A percentile compares a stretch with the other conserved stretches of the same genome.
phyloP scores from a whole-genome alignment of 1,284 basidiomycete genomes.

The Jaminaea rosea region DNA sequence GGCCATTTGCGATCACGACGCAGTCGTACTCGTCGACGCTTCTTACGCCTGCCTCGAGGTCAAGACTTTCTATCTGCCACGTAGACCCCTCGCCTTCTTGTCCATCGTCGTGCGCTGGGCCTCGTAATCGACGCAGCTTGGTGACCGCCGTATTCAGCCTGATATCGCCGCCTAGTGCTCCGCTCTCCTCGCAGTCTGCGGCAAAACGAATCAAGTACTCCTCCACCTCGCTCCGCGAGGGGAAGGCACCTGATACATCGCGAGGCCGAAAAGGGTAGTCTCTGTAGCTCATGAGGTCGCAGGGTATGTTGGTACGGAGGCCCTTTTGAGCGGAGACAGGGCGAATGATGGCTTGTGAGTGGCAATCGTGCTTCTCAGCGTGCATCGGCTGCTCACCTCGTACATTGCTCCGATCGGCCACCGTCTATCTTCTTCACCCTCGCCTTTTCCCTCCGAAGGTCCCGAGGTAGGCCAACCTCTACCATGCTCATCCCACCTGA shows the following conservation, averaged over 20 bases:
- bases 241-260: slow-evolving; percentile 11
- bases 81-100: not conserved
- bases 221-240: slow-evolving; percentile 27
- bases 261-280: slow-evolving; percentile 27
- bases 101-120: not conserved
- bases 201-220: slow-evolving; percentile 49
- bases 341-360: no score
- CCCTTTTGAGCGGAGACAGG: no score
- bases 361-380: no score
- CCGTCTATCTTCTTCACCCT: not conserved
- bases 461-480: not conserved
- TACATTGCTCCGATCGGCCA: not conserved
- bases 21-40: slow-evolving; percentile 16
- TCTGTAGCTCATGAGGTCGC: slow-evolving; percentile 46
- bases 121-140: slow-evolving; percentile 16
- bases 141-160: slow-evolving; percentile 48
- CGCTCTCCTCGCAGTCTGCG: slow-evolving; percentile 13
- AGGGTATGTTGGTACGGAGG: slow-evolving; percentile 41
- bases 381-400: no score
- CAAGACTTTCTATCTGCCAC: not conserved
- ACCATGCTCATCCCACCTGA: not conserved
- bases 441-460: no score
- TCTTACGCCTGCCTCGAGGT: not conserved
- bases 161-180: slow-evolving; percentile 37
- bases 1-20: slow-evolving; percentile 49